Evolutionary conservation across 495 filamentous ascomycete species (phyloP).

Genomic region (Filosporella fistucella): DNA sequence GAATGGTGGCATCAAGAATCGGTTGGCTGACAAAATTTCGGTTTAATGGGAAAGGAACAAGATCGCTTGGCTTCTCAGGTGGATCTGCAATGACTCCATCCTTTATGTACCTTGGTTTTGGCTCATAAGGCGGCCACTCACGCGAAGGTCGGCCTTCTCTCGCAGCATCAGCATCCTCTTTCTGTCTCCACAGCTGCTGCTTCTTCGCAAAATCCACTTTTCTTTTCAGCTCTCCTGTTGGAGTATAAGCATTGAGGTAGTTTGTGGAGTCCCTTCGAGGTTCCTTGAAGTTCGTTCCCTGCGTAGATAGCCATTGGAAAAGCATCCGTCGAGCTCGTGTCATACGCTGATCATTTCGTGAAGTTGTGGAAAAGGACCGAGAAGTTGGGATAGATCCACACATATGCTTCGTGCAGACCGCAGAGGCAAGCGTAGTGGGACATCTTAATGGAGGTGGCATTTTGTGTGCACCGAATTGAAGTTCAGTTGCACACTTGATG

Average conservation of each 20-base stretch:
- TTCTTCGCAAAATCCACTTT: slow-evolving; percentile 6
- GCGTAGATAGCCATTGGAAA: slow-evolving; percentile 18
- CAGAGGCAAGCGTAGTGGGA: slow-evolving; percentile 4
- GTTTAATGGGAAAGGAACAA: slow-evolving; percentile 71
- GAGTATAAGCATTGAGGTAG: slow-evolving; percentile 22
- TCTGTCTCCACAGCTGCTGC: neutral
- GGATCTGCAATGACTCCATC: neutral
- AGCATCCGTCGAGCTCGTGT: slow-evolving; percentile 15
- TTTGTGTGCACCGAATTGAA: slow-evolving; percentile 7
- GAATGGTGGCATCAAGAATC: slow-evolving; percentile 71
- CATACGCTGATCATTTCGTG: slow-evolving; percentile 7
- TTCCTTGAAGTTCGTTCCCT: slow-evolving; percentile 12
- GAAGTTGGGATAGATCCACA: slow-evolving; percentile 7
- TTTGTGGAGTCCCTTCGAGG: slow-evolving; percentile 22
- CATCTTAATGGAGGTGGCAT: slow-evolving; percentile 22
- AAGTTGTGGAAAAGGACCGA: slow-evolving; percentile 21
- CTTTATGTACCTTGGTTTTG: no score
- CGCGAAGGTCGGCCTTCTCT: no score
- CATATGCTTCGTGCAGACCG: slow-evolving; percentile 13
- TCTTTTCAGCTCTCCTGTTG: slow-evolving; percentile 17
- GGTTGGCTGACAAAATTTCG: slow-evolving; percentile 61
- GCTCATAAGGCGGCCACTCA: no score
- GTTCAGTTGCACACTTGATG: no score
- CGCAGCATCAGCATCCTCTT: neutral
- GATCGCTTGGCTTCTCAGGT: slow-evolving; percentile 11